Conservation (phyloP, 208 protist genomes). For the Trypanosoma congolense region DNA sequence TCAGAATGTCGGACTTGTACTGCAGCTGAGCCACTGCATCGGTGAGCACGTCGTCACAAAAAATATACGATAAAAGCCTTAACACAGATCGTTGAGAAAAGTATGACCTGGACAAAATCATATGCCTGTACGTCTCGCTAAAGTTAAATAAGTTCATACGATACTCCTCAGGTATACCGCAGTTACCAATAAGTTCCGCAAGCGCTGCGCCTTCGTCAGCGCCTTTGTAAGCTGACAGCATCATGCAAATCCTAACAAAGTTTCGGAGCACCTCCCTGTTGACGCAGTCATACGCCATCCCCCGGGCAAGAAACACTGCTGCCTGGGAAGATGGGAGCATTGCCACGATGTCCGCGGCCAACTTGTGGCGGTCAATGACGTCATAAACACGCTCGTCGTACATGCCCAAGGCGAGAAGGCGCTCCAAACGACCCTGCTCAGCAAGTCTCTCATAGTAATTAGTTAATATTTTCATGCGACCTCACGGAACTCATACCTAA, state of each 20-base stretch:
- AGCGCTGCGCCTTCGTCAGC: conserved; percentile 71
- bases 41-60: conserved; percentile 78
- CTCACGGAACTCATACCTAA: background rate
- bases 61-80: conserved; percentile 79
- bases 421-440: conserved; percentile 43
- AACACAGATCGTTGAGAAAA: conserved; percentile 82
- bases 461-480: conserved; percentile 51
- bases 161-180: conserved; percentile 76
- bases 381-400: conserved; percentile 90
- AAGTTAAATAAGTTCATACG: conserved; percentile 85
- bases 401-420: conserved; percentile 55
- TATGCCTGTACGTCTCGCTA: conserved; percentile 83
- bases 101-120: conserved; percentile 83
- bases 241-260: conserved; percentile 81
- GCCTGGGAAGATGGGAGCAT: conserved; percentile 55
- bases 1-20: conserved; percentile 86
- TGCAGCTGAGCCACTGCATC: conserved; percentile 86
- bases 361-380: conserved; percentile 68
- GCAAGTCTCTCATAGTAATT: conserved; percentile 70
- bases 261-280: conserved; percentile 72
- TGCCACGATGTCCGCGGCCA: conserved; percentile 45
- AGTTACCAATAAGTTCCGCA: conserved; percentile 79
- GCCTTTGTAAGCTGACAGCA: conserved; percentile 67
- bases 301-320: conserved; percentile 68
- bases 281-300: conserved; percentile 79